phyloP scores from a whole-genome alignment of 2,329 filamentous ascomycete species.

The Cephalotrichum gorgonifer region DNA sequence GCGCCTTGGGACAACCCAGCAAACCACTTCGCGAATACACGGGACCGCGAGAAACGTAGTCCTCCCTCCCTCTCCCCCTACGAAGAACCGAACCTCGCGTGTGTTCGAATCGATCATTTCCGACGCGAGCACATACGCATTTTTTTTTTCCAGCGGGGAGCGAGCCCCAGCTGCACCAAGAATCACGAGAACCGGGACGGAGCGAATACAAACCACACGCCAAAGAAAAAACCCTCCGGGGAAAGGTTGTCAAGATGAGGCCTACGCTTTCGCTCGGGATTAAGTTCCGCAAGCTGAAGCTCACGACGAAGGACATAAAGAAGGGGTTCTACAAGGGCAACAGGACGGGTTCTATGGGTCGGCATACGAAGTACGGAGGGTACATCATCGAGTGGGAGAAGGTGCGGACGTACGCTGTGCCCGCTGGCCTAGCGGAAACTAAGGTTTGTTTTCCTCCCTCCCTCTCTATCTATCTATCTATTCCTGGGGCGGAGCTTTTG shows the following conservation, averaged over 20 bases:
- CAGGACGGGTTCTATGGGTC: slow-evolving; percentile 76
- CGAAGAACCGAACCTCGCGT: no score
- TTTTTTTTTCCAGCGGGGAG: no score
- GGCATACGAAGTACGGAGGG: slow-evolving; percentile 71
- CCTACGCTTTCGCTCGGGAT: slow-evolving; percentile 57
- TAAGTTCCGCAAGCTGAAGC: slow-evolving; percentile 61
- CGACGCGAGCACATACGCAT: no score
- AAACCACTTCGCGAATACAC: no score
- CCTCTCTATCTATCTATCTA: background rate
- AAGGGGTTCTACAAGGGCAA: slow-evolving; percentile 98
- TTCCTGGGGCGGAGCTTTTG: background rate
- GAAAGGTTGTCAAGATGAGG: slow-evolving; percentile 40
- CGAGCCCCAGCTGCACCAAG: no score
- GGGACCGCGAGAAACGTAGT: no score
- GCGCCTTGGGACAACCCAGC: no score
- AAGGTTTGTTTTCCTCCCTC: slow-evolving; percentile 45
- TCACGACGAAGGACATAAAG: slow-evolving; percentile 89
- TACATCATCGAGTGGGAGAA: slow-evolving; percentile 79
- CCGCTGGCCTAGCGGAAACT: slow-evolving; percentile 61
- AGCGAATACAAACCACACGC: no score
- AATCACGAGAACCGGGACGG: no score
- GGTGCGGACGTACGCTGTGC: slow-evolving; percentile 84
- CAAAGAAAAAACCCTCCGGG: no score
- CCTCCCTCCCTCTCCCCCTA: no score
- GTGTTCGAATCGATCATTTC: no score